These are phyloP conservation scores for Arthrinium puccinioides DNA, from an alignment of 2,329 filamentous ascomycete genomes.

Conservation along the genomic window DNA sequence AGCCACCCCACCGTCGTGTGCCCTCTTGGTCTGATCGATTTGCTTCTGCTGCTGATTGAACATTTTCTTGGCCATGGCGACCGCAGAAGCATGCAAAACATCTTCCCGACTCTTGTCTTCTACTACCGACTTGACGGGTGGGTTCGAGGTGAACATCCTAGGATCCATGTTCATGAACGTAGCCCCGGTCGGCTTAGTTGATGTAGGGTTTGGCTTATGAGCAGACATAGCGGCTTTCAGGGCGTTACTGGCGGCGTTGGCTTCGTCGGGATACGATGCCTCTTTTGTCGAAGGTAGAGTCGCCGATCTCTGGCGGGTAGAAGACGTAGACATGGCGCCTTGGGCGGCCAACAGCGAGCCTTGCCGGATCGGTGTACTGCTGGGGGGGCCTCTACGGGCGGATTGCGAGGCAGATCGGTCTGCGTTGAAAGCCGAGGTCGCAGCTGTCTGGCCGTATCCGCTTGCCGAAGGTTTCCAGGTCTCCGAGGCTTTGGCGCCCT, in stretches of 20 bases:
- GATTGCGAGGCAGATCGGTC: conserved; percentile 33
- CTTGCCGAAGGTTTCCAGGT: conserved; percentile 41
- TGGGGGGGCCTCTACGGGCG: conserved; percentile 27
- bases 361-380: conserved; percentile 33
- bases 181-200: conserved; percentile 51
- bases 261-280: conserved; percentile 43
- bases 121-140: conserved; percentile 62
- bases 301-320: conserved; percentile 49
- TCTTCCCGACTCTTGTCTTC: conserved; percentile 69
- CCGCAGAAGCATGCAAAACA: conserved; percentile 70
- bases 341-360: conserved; percentile 70
- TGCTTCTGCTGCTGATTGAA: conserved; percentile 63
- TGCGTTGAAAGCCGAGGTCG: conserved; percentile 57
- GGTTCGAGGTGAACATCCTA: conserved; percentile 71
- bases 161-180: conserved; percentile 59
- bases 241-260: conserved; percentile 58
- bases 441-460: conserved; percentile 57
- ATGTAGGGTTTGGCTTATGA: conserved; percentile 42
- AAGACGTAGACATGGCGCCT: conserved; percentile 56
- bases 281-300: conserved; percentile 48
- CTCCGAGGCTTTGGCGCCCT: conserved; percentile 41
- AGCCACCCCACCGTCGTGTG: conserved; percentile 23
- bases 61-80: conserved; percentile 87
- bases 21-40: conserved; percentile 41
- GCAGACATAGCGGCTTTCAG: conserved; percentile 67